A percentile compares a stretch with the other conserved stretches of the same genome.
Evolutionary conservation across 345 rosid genomes (phyloP).

Genomic region (Durio zibethinus): DNA sequence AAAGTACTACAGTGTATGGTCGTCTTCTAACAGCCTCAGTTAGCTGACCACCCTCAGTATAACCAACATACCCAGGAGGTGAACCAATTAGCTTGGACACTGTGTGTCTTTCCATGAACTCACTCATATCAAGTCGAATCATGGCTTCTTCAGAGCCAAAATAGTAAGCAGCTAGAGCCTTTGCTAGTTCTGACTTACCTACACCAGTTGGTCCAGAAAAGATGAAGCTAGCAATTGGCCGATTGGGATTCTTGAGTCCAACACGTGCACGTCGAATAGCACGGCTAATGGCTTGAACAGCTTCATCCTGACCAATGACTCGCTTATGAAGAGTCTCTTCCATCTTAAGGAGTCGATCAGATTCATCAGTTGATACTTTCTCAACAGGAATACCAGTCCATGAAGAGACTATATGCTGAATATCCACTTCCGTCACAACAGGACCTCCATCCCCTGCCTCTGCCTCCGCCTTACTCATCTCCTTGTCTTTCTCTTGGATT

Average conservation of each 20-base stretch:
- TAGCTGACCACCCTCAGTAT: slow-evolving; percentile 95
- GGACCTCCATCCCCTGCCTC: slow-evolving; percentile 92
- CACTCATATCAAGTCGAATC: slow-evolving; percentile 99
- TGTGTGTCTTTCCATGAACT: slow-evolving; percentile 97
- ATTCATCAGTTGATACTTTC: slow-evolving; percentile 92
- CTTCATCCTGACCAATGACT: slow-evolving; percentile 97
- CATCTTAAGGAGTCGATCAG: slow-evolving; percentile 92
- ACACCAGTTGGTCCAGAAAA: slow-evolving; percentile 99
- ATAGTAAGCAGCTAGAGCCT: slow-evolving; percentile 90
- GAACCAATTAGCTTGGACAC: slow-evolving; percentile 98
- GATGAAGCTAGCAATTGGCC: slow-evolving; percentile 97
- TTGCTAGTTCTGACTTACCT: slow-evolving; percentile 96
- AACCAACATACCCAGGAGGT: slow-evolving; percentile 98
- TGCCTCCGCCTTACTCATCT: slow-evolving; percentile 87
- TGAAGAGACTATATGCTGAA: slow-evolving; percentile 86
- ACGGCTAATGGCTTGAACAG: slow-evolving; percentile 88
- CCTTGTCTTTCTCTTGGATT: slow-evolving; percentile 85
- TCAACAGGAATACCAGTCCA: slow-evolving; percentile 99
- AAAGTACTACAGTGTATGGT: slow-evolving; percentile 86
- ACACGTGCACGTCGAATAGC: slow-evolving; percentile 98
- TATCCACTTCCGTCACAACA: slow-evolving; percentile 72
- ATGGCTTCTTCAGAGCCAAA: slow-evolving; percentile 98
- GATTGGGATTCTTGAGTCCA: slow-evolving; percentile 92
- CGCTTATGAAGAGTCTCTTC: slow-evolving; percentile 92
- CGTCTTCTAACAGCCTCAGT: slow-evolving; percentile 97